These are phyloP conservation scores for Globisporangium recalcitrans DNA, from an alignment of 352 stramenopile genomes.

Conservation along the genomic window DNA sequence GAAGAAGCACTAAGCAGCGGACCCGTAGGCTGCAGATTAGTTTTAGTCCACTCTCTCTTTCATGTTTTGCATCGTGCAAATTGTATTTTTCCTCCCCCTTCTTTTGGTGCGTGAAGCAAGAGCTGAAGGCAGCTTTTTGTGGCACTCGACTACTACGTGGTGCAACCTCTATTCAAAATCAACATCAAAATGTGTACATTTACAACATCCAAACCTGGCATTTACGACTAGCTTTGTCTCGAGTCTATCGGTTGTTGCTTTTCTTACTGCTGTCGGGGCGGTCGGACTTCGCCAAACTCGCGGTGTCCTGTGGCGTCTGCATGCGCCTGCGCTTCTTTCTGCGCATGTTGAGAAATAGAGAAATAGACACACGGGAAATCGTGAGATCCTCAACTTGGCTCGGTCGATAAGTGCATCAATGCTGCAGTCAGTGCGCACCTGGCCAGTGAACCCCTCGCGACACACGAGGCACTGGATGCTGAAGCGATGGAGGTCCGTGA, in stretches of 20 bases:
- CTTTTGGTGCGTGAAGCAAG: not conserved
- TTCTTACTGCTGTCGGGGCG: slow-evolving; percentile 8
- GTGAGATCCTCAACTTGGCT: not conserved
- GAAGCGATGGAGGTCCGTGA: slow-evolving; percentile 68
- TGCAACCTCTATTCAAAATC: not conserved
- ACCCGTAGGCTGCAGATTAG: not conserved
- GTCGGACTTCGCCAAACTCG: slow-evolving; percentile 64
- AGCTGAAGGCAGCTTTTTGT: not conserved
- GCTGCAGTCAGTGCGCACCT: slow-evolving; percentile 23
- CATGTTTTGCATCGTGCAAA: slow-evolving; percentile 1
- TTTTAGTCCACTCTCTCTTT: not conserved
- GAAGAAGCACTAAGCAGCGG: not conserved
- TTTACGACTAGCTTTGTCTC: not conserved
- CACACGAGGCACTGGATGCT: slow-evolving; percentile 71
- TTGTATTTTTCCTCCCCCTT: slow-evolving; percentile 1
- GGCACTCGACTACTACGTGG: not conserved
- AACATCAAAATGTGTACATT: not conserved
- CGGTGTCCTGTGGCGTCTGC: slow-evolving; percentile 60
- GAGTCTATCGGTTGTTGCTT: not conserved
- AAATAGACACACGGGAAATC: not conserved
- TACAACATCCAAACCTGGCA: not conserved
- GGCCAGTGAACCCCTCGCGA: slow-evolving; percentile 53
- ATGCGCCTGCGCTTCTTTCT: slow-evolving; percentile 60
- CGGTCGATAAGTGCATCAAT: not conserved
- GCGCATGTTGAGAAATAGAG: not conserved